Percentiles rank a stretch among this genome's conserved stretches.
Conservation (phyloP, 352 stramenopile genomes). For the Pythium grandisporangium region DNA sequence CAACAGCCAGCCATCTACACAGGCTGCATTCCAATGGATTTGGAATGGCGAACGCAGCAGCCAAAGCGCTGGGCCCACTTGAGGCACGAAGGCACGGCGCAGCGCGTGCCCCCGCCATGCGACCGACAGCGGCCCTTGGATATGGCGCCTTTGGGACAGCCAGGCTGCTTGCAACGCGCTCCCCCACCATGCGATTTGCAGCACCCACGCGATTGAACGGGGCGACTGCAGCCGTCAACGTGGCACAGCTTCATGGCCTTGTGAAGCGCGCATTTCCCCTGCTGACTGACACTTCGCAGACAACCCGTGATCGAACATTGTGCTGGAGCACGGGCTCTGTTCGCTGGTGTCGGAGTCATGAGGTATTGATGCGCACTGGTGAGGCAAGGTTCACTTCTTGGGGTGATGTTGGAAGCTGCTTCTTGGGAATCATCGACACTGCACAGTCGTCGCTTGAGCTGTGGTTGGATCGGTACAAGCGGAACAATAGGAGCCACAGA, state of each 20-base stretch:
- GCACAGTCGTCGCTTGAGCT: slow-evolving; percentile 3
- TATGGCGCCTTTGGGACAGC: slow-evolving; percentile 40
- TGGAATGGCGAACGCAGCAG: slow-evolving; percentile 33
- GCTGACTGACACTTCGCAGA: slow-evolving; percentile 10
- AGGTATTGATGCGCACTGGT: no score
- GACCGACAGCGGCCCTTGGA: slow-evolving; percentile 37
- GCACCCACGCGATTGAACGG: slow-evolving; percentile 35
- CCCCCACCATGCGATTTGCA: slow-evolving; percentile 59
- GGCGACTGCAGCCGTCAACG: slow-evolving; percentile 22
- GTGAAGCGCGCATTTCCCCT: slow-evolving; percentile 30
- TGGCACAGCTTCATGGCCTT: slow-evolving; percentile 34
- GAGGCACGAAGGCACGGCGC: slow-evolving; percentile 24
- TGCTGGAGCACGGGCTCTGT: no score
- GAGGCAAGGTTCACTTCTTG: no score
- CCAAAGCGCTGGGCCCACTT: slow-evolving; percentile 39
- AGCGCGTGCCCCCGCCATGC: slow-evolving; percentile 43
- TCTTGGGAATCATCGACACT: no score
- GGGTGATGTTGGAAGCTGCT: no score
- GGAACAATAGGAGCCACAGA: not conserved
- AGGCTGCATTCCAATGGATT: no score
- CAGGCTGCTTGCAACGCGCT: slow-evolving; percentile 32
- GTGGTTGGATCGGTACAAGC: not conserved
- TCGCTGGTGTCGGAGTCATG: no score
- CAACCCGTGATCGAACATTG: slow-evolving; percentile 24
- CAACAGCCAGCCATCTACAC: no score